Evolutionary conservation across 805 yeast genomes (phyloP).

Genomic region (Pichia paraexigua): DNA sequence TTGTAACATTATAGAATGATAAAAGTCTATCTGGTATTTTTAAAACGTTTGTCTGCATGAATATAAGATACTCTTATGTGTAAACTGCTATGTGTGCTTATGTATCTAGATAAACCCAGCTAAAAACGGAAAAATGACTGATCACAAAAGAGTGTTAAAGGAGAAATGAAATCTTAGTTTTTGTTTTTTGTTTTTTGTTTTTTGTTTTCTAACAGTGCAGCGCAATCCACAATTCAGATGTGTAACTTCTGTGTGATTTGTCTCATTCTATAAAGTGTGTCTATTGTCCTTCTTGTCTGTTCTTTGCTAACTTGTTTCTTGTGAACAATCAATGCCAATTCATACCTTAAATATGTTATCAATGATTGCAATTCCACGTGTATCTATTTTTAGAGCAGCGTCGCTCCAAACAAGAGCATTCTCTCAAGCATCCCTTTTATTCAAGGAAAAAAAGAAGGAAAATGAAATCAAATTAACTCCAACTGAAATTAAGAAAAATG

Average conservation of each 20-base stretch:
- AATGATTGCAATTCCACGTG: background rate
- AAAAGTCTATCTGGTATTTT: background rate
- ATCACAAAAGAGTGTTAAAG: background rate
- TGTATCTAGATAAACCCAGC: background rate
- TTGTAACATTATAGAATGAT: background rate
- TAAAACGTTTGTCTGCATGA: background rate
- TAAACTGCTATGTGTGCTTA: background rate
- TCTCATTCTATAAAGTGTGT: too few species aligned
- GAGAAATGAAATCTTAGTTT: background rate
- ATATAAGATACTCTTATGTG: too few species aligned
- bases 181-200: too few species aligned
- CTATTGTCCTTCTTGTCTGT: too few species aligned
- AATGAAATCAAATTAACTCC: slow-evolving; percentile 5
- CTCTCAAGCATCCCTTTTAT: slow-evolving; percentile 7
- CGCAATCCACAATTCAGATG: background rate
- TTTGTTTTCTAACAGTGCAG: background rate
- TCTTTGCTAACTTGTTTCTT: background rate
- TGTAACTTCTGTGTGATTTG: background rate
- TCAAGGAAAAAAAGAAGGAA: slow-evolving; percentile 9
- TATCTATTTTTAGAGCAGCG: background rate
- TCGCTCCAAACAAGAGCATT: slow-evolving; percentile 2
- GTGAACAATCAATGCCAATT: background rate
- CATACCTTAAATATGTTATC: background rate
- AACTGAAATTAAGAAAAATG: slow-evolving; percentile 8
- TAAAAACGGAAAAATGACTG: background rate